Conservation (phyloP, 2,329 filamentous ascomycete genomes). For the Tolypocladium inflatum region DNA sequence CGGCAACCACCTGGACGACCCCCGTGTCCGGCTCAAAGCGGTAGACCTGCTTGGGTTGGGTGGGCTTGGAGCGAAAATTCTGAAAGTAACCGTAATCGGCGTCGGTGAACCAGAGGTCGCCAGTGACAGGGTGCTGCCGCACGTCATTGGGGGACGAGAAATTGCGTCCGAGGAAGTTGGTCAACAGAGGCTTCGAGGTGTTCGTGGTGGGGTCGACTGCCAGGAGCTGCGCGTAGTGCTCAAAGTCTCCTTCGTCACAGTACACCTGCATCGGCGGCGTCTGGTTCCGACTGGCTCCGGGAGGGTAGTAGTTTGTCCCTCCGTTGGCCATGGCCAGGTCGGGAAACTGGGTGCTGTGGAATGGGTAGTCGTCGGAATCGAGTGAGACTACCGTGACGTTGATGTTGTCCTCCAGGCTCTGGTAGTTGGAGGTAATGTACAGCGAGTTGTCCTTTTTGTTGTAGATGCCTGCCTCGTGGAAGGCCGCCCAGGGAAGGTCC, state of each 20-base stretch:
- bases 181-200: slow-evolving; percentile 32
- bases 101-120: slow-evolving; percentile 58
- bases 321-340: slow-evolving; percentile 12
- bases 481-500: slow-evolving; percentile 36
- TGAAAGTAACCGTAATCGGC: slow-evolving; percentile 50
- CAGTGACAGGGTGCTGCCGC: slow-evolving; percentile 39
- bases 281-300: slow-evolving; percentile 4
- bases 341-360: slow-evolving; percentile 10
- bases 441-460: slow-evolving; percentile 6
- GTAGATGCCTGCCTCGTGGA: slow-evolving; percentile 46
- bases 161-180: slow-evolving; percentile 49
- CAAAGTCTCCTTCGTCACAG: slow-evolving; percentile 27
- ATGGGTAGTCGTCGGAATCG: slow-evolving; percentile 7
- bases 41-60: slow-evolving; percentile 49
- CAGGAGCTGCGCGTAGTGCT: slow-evolving; percentile 34
- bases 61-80: slow-evolving; percentile 43
- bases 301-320: slow-evolving; percentile 10
- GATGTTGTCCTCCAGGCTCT: slow-evolving; percentile 27
- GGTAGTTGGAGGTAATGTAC: slow-evolving; percentile 17
- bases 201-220: slow-evolving; percentile 2
- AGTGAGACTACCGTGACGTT: slow-evolving; percentile 14
- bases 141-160: slow-evolving; percentile 55
- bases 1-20: slow-evolving; percentile 44
- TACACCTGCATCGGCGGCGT: slow-evolving; percentile 11
- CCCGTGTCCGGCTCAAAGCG: slow-evolving; percentile 40